These are phyloP conservation scores for Leccinum fibrillosum DNA, from an alignment of 768 basidiomycete genomes.

Conservation along the genomic window DNA sequence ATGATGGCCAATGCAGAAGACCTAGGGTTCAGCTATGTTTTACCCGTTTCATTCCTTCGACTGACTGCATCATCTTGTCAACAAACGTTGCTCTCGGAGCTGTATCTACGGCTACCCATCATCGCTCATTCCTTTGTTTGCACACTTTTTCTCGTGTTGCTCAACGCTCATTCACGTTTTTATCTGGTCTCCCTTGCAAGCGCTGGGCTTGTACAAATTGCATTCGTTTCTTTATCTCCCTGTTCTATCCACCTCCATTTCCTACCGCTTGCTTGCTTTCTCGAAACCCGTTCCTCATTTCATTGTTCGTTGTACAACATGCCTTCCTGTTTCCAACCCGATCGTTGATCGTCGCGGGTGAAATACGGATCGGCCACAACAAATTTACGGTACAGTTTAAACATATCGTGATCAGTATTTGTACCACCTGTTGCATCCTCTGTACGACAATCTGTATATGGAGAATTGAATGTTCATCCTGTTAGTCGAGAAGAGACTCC, in stretches of 20 bases:
- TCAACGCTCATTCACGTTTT: slow-evolving; percentile 6
- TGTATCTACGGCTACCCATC: slow-evolving; percentile 1
- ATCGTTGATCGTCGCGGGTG: slow-evolving; percentile 15
- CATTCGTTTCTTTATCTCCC: not conserved
- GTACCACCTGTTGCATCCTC: slow-evolving; percentile 21
- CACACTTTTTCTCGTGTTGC: not conserved
- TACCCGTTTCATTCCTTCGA: not conserved
- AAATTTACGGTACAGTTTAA: slow-evolving; percentile 17
- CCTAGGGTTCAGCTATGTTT: not conserved
- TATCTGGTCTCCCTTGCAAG: not conserved
- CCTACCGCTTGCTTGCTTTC: not conserved
- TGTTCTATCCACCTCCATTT: not conserved
- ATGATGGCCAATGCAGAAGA: not conserved
- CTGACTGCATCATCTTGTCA: not conserved
- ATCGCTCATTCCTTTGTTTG: slow-evolving; percentile 1
- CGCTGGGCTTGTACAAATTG: slow-evolving; percentile 8
- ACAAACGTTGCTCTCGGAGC: not conserved
- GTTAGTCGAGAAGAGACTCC: too few species aligned
- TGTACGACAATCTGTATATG: slow-evolving; percentile 25
- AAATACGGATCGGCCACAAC: slow-evolving; percentile 7
- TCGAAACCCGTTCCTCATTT: slow-evolving; percentile 1
- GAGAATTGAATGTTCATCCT: slow-evolving; percentile 5
- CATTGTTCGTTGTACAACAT: slow-evolving; percentile 17
- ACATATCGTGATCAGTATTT: slow-evolving; percentile 10
- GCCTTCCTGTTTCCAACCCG: not conserved